phyloP scores from a whole-genome alignment of 306 rosid genomes.

The Glycine soja region DNA sequence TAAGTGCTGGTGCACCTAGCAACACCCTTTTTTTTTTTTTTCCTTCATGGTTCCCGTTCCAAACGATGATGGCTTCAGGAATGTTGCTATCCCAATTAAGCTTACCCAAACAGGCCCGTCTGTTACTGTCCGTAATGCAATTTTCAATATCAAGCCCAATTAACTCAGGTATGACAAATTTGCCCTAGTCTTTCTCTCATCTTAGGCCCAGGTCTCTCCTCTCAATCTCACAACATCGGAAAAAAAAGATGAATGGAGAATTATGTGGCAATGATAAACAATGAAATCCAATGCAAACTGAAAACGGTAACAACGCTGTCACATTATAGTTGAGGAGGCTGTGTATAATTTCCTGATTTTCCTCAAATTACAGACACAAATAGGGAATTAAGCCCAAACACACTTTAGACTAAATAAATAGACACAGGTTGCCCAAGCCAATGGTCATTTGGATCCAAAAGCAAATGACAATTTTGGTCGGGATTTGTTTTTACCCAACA shows the following conservation, averaged over 20 bases:
- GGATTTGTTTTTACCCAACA: slow-evolving; percentile 93
- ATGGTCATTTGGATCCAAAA: slow-evolving; percentile 78
- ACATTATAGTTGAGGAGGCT: slow-evolving; percentile 38
- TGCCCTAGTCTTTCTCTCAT: too few relatives aligned
- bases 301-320: slow-evolving; percentile 20
- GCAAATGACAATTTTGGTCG: slow-evolving; percentile 97
- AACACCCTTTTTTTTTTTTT: too few relatives aligned
- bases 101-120: too few relatives aligned
- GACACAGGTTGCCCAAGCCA: background rate
- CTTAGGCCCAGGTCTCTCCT: too few relatives aligned
- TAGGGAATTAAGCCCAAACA: slow-evolving; percentile 25
- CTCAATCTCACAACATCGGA: too few relatives aligned
- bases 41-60: too few relatives aligned
- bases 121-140: too few relatives aligned
- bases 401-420: background rate
- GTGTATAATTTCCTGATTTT: slow-evolving; percentile 34
- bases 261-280: slow-evolving; percentile 17
- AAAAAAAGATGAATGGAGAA: background rate
- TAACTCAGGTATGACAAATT: background rate
- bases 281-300: slow-evolving; percentile 21
- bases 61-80: too few relatives aligned
- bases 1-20: too few relatives aligned
- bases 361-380: slow-evolving; percentile 47
- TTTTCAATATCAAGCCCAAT: background rate
- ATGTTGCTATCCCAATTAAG: background rate